Evolutionary conservation across 768 basidiomycete species (phyloP), one percentile per base, ranked within the genome.

Genomic region (Tulasnella sp.): DNA sequence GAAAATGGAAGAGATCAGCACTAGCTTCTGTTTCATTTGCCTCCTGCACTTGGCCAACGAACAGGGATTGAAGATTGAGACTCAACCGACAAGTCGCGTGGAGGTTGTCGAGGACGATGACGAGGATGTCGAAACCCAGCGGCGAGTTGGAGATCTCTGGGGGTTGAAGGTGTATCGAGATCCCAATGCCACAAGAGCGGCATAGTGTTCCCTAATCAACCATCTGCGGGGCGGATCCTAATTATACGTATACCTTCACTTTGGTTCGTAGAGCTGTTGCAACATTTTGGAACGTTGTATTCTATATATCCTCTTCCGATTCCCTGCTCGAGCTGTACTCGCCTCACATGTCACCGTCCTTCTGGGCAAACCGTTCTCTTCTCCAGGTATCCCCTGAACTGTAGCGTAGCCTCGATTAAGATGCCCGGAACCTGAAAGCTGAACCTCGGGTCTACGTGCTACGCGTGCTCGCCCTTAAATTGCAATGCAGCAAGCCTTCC

Each of bases 11-110:
- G 98, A 99, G 82, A 98, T 99, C 85, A 98, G 96, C 85, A 99
- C 98, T 22, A 97, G 96, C 82, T 99, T 97, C 91, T 99, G 97
- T 85, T 99, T 99, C 88, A 99, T 99, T 85, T 99, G 98, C 84
- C 88, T 99, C 37, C 88, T 99, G 24, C 98, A 99, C 87, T 87
- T 99, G 69, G 97, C 97, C 24, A 99, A 99, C 85, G 98, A 99
- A 86, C 94, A 96, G 84, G 98, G 97, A 1, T 88, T 99, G 75
- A 94, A 93, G 84, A 90, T 99, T 48, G 93, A 87, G 82, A 85
- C 85, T 41, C 69, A 60, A 42, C 60, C 77, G 77, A 72, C 58
- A 40, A 41, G 16, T 54, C 76, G 31, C 18, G 18, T 42, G 31
- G 84, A 84, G 8, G 82, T 82, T 42, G 84, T 84, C 22, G 79